Evolutionary conservation across 169 alveolate genomes (phyloP), one percentile per base, ranked within the genome.

Genomic region (Cryptosporidium viatorum): DNA sequence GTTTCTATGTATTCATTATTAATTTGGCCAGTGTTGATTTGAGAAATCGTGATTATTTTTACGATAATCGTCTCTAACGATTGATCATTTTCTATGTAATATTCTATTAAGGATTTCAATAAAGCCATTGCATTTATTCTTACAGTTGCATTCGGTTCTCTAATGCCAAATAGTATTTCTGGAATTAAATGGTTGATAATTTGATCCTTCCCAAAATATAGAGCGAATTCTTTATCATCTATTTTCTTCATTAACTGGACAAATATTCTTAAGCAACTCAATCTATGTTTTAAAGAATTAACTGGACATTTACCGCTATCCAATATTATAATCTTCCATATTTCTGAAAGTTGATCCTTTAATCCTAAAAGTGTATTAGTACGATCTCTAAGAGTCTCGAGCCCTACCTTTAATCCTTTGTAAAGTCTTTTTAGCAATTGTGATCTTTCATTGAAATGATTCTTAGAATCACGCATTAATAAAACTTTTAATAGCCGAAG

Each of bases 111-210:
- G 3, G 89, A 59, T 43, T 80, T 80, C 9, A 80, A 37, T 14
- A 80, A 39, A n/a, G 74, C 35, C 23, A 80, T 21, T 21, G 89
- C 67, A 80, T 80, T 80, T 12, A 52, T 80, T 80, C 89, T 59
- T 6, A 80, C 89, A 1, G 68, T 23, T 7, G 48, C 18, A 29
- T 80, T 80, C 10, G 68, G 68, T 45, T 80, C 89, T 41, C 89
- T 37, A 4, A 65, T 60, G 14, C 89, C 12, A 65, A 80, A 80
- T 39, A 80, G 21, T 1, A 80, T 62, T 26, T 80, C 89, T 9
- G 89, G 89, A 60, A 80, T 80, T 21, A 80, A 37, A 59, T 60
- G 10, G 52, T 80, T 59, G 23, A 80, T 80, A 16, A 80, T 39
- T n/a, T 80, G 68, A 9, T 37, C 50, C 9, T 60, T 58, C 9